Evolutionary conservation across 805 yeast genomes (phyloP), one percentile per base, ranked within the genome.

Genomic region (Yamadazyma tumulicola): DNA sequence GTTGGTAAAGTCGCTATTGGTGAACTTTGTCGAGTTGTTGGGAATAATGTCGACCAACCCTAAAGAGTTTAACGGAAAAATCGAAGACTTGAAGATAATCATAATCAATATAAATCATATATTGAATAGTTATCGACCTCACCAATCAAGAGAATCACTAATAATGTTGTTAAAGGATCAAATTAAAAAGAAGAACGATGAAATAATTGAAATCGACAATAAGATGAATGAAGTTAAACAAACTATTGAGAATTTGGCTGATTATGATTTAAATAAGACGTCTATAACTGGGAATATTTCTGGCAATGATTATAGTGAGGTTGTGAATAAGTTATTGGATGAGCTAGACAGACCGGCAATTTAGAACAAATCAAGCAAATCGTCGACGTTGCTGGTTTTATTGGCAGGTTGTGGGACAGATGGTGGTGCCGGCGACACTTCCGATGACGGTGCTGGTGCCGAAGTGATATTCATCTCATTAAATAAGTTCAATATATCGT

Each of bases 71-170:
- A 60, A 59, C 31, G 56, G 60, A 5, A 84, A 86, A 48, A 75
- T 88, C 18, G 95, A 88, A 44, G 78, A 86, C 45, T 76, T 93
- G 24, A 75, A 94, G 43, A 72, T 82, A 10, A 78, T 91, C 8
- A 64, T 93, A 34, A 82, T 91, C 52, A 93, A 93, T 52, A 79
- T 93, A 44, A 97, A 93, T 55, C 97, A 93, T 56, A 64, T 93
- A 23, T 63, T 93, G 39, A 93, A 93, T 55, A 88, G 89, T 34
- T 93, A 93, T 59, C 69, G 98, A 41, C 93, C 97, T 3, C 97
- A 93, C 58, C 98, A 93, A 54, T 83, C 95, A 3, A 70, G 97
- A 34, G 98, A 93, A 51, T 81, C 89, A 32, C 67, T 93, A 44
- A 85, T 88, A 27, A 69, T 86, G 68, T 65, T 83, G 35, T 61